These are phyloP conservation scores for Stygiomarasmius scandens DNA, from an alignment of 1,284 basidiomycete species.

Conservation along the genomic window DNA sequence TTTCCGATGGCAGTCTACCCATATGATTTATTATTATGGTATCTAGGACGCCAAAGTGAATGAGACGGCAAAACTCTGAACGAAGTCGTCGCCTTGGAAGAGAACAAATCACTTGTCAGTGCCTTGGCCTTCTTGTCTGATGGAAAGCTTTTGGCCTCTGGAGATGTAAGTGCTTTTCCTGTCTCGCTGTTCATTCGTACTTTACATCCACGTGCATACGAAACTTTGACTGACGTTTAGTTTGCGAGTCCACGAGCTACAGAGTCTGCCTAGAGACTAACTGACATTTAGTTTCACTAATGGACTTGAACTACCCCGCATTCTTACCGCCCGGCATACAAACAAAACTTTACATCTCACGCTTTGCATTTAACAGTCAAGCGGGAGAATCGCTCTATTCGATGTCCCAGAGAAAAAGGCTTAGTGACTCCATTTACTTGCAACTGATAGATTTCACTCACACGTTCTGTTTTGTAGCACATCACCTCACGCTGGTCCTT, in stretches of 20 bases:
- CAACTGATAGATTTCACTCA: constrained; percentile 14
- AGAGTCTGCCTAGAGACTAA: no score
- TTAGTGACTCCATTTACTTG: background rate
- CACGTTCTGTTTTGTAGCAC: constrained; percentile 44
- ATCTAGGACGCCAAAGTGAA: constrained; percentile 72
- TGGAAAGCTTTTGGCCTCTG: constrained; percentile 74
- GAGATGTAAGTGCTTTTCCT: constrained; percentile 63
- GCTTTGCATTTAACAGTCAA: constrained; percentile 48
- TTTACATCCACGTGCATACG: no score
- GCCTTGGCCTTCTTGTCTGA: constrained; percentile 84
- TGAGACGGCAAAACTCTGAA: constrained; percentile 68
- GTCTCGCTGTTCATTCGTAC: background rate
- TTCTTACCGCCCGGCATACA: background rate
- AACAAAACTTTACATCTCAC: background rate
- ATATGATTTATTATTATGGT: background rate
- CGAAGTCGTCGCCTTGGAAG: constrained; percentile 53
- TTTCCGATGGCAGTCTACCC: background rate
- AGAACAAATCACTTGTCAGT: constrained; percentile 73
- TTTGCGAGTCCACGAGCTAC: no score
- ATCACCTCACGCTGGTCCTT: constrained; percentile 84
- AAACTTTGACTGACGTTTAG: no score
- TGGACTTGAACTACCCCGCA: no score
- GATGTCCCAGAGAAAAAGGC: constrained; percentile 71
- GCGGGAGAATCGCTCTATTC: constrained; percentile 81
- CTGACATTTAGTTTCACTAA: no score